phyloP scores from a whole-genome alignment of 345 rosid species.

The Brassica cretica region DNA sequence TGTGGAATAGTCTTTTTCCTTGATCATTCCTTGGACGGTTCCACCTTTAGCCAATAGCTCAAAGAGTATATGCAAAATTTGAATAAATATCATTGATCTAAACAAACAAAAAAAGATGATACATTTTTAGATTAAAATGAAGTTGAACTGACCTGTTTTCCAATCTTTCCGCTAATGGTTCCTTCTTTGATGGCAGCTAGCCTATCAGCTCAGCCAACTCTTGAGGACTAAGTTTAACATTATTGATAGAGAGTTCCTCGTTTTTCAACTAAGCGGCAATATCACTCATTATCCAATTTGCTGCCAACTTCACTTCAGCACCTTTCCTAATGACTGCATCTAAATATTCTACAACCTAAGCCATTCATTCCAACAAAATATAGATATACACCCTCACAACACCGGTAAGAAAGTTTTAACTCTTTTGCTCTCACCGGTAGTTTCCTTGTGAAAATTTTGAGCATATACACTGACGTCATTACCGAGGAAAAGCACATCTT shows the following conservation, averaged over 20 bases:
- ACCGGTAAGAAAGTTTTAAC: not conserved
- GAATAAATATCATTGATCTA: not conserved
- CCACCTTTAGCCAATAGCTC: constrained; percentile 93
- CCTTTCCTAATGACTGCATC: constrained; percentile 76
- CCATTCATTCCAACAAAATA: constrained; percentile 33
- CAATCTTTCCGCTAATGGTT: constrained; percentile 92
- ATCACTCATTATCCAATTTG: constrained; percentile 95
- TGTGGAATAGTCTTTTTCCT: constrained; percentile 56
- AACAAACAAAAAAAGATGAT: not conserved
- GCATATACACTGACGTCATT: constrained; percentile 57
- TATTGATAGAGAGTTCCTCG: constrained; percentile 65
- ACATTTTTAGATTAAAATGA: not conserved
- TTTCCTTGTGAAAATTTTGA: not conserved
- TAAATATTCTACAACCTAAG: constrained; percentile 68
- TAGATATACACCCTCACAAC: not conserved
- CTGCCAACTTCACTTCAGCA: constrained; percentile 72
- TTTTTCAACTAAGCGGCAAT: constrained; percentile 87
- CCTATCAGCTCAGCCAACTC: constrained; percentile 84
- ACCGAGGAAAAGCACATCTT: constrained; percentile 94
- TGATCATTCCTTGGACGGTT: constrained; percentile 78
- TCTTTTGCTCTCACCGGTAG: constrained; percentile 3
- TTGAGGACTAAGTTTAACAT: constrained; percentile 64
- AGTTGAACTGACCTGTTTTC: constrained; percentile 65
- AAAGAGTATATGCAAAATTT: constrained; percentile 61
- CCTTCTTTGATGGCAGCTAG: constrained; percentile 80